Conservation (phyloP, 176 grass and related monocot species). For the Secale cereale region DNA sequence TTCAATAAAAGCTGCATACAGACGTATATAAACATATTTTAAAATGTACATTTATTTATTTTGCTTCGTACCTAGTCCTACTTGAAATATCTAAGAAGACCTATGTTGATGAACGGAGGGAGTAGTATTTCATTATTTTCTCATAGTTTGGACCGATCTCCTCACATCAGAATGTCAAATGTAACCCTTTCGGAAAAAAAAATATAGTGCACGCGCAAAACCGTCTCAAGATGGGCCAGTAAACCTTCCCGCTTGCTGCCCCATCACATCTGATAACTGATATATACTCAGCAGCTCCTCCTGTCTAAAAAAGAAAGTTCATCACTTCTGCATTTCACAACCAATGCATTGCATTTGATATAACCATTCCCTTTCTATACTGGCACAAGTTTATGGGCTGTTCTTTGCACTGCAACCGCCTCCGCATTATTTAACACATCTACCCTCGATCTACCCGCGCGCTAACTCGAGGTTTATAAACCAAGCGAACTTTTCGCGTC, state of each 20-base stretch:
- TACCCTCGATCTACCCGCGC: conserved; percentile 33
- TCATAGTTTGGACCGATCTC: no score
- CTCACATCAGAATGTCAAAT: background rate
- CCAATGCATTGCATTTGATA: conserved; percentile 10
- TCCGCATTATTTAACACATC: conserved; percentile 4
- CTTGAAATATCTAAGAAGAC: no score
- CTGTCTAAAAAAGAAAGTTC: background rate
- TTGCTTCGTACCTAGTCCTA: no score
- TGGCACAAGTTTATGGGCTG: background rate
- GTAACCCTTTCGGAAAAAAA: background rate
- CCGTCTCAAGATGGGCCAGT: conserved; percentile 42
- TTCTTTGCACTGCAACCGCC: conserved; percentile 26
- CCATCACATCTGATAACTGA: background rate
- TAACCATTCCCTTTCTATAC: background rate
- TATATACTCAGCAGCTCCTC: background rate
- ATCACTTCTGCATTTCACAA: conserved; percentile 10
- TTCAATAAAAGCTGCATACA: no score
- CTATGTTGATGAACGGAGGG: no score
- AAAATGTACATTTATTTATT: no score
- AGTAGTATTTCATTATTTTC: no score
- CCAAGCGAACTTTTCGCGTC: conserved; percentile 17
- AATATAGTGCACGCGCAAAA: background rate
- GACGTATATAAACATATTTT: no score
- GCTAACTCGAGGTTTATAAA: conserved; percentile 45
- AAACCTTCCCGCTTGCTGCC: conserved; percentile 36